These are phyloP conservation scores for Fonsecaea monophora DNA, from an alignment of 2,329 filamentous ascomycete genomes.

Conservation along the genomic window DNA sequence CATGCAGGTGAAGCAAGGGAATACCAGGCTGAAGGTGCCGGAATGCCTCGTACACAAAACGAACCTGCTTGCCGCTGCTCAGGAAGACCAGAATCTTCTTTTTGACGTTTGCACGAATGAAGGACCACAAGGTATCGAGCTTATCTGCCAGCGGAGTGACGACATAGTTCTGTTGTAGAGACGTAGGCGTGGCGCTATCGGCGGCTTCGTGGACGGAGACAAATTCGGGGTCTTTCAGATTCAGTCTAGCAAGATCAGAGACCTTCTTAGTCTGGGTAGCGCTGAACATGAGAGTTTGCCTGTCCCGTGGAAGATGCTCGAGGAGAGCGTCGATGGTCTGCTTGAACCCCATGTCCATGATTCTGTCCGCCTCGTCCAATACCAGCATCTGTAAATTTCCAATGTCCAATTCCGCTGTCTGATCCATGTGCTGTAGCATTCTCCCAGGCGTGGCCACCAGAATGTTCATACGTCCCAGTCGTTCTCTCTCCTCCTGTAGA, in stretches of 20 bases:
- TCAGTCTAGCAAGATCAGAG: constrained; percentile 86
- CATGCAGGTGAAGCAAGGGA: constrained; percentile 88
- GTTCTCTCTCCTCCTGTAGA: constrained; percentile 83
- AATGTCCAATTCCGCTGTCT: constrained; percentile 87
- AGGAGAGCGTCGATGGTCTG: constrained; percentile 87
- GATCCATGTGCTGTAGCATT: constrained; percentile 94
- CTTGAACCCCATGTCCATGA: constrained; percentile 98
- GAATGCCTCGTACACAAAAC: constrained; percentile 93
- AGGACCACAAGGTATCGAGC: constrained; percentile 89
- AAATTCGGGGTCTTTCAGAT: constrained; percentile 89
- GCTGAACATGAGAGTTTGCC: constrained; percentile 94
- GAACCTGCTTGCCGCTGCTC: constrained; percentile 93
- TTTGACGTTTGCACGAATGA: constrained; percentile 88
- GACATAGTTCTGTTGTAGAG: constrained; percentile 89
- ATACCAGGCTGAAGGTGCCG: constrained; percentile 94
- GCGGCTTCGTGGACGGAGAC: constrained; percentile 90
- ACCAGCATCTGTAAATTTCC: constrained; percentile 92
- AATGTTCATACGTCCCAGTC: constrained; percentile 92
- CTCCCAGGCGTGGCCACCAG: constrained; percentile 92
- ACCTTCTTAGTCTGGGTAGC: constrained; percentile 96
- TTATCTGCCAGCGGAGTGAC: constrained; percentile 85
- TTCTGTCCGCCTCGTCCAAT: constrained; percentile 92
- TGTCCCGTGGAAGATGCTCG: constrained; percentile 81
- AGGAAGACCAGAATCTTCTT: constrained; percentile 95
- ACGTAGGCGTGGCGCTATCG: constrained; percentile 77